Base-by-base conservation (phyloP, 2,329 filamentous ascomycete species). In the Verticillium tricorpus region DNA sequence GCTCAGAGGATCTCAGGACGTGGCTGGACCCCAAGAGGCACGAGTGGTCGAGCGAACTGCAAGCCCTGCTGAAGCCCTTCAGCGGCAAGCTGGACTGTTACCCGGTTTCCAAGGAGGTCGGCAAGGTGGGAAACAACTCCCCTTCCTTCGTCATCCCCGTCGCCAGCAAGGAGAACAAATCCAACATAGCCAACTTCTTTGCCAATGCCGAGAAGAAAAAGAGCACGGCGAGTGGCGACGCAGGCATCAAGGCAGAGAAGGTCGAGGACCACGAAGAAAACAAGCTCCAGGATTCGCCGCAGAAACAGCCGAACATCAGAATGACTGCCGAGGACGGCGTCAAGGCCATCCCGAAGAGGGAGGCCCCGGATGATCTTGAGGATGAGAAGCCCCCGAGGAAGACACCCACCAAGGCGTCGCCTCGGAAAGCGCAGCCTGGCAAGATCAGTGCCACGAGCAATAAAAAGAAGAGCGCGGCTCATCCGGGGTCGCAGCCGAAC, bases 81-180 rank as follows among this genome's bases (percentile, higher is more conserved):
- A 76, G 85, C 5, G 91, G 91, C 5, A 89, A 91, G 60, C 78
- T 99, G 9, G 92, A 96, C 60, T 88, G 91, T 60, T 97, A 97
- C 71, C 88, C 90, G 0, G 95, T 99, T 2, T 87, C 83, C 68
- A 91, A 92, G 72, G 93, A 95, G 4, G 94, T 98, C 0, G 93
- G 93, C 0, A 98, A 97, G 76, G 93, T 97, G 0, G 93, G 94
- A 6, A 97, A 96, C 68, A 91, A 96, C 73, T 96, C 91, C 22
- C 87, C 92, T 0, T 84, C 83, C 0, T 97, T 97, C 70, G 83
- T 97, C 55, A 80, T 97, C 1, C 94, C 94, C 0, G 77, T 97
- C 37, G 84, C 91, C 69, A 96, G 91, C 75, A 88, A 86, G 66
- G 90, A 93, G 69, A 97, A 97, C 74, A 97, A 96, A 78, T 87